These are phyloP conservation scores for Leccinum pellstonianum DNA, from an alignment of 768 basidiomycete species.

Conservation along the genomic window DNA sequence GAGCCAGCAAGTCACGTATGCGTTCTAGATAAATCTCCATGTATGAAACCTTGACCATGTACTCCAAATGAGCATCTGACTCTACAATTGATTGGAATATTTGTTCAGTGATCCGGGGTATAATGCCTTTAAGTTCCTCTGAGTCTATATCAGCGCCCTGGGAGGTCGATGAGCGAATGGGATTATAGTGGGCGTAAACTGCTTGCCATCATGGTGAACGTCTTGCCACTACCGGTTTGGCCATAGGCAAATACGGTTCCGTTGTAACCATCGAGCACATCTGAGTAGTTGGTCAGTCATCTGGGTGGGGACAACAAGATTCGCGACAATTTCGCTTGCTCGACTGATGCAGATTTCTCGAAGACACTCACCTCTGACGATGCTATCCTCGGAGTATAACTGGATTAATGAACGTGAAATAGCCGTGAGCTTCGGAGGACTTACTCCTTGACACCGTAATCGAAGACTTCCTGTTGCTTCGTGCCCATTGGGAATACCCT, in stretches of 20 bases:
- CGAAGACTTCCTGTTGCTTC: constrained; percentile 91
- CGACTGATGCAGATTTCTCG: constrained; percentile 2
- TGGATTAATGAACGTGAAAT: constrained; percentile 19
- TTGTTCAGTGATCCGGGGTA: constrained; percentile 97
- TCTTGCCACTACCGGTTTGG: constrained; percentile 96
- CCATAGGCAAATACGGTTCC: constrained; percentile 98
- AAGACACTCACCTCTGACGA: constrained; percentile 73
- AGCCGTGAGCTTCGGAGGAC: constrained; percentile 31
- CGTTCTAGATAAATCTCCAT: constrained; percentile 99
- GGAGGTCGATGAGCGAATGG: constrained; percentile 5
- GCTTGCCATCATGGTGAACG: constrained; percentile 97
- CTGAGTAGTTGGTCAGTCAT: constrained; percentile 42
- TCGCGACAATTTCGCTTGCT: constrained; percentile 5
- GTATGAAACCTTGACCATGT: constrained; percentile 98
- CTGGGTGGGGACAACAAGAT: background rate
- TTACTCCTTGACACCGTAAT: constrained; percentile 97
- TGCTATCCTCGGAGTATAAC: constrained; percentile 43
- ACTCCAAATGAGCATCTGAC: constrained; percentile 93
- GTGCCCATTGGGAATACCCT: constrained; percentile 93
- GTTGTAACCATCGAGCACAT: constrained; percentile 98
- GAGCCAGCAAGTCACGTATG: constrained; percentile 91
- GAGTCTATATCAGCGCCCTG: constrained; percentile 98
- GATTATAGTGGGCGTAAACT: constrained; percentile 4
- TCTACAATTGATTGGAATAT: constrained; percentile 98
- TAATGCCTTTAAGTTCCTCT: constrained; percentile 91